Conservation (phyloP, 108 stramenopile species). For the Cyclotella distinguenda region DNA sequence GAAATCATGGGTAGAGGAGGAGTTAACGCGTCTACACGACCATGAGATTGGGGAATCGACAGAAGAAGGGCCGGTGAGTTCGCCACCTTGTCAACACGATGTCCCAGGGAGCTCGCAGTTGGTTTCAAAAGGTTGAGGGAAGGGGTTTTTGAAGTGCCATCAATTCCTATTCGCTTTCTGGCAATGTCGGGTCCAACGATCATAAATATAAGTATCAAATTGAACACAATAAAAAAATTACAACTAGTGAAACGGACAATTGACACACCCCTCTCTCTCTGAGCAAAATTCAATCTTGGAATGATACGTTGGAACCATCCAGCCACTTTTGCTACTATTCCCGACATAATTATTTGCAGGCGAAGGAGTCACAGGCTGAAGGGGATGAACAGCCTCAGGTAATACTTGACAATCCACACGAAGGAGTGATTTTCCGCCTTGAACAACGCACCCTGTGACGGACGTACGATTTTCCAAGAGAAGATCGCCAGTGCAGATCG, state of each 20-base stretch:
- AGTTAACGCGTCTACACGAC: too few species aligned
- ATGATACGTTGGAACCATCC: background rate
- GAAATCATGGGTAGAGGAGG: background rate
- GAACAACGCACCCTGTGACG: background rate
- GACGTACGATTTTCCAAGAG: background rate
- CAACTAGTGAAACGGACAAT: too few species aligned
- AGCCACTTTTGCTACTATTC: background rate
- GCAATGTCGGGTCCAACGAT: background rate
- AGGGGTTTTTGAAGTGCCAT: slow-evolving; percentile 17
- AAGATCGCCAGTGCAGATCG: background rate
- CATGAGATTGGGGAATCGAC: too few species aligned
- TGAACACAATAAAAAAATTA: background rate
- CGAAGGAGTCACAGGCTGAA: slow-evolving; percentile 8
- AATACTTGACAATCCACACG: background rate
- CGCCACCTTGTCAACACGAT: slow-evolving; percentile 15
- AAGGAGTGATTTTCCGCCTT: background rate
- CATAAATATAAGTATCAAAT: background rate
- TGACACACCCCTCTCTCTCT: slow-evolving; percentile 6
- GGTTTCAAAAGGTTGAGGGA: slow-evolving; percentile 23
- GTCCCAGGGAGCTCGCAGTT: slow-evolving; percentile 17
- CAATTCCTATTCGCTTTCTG: slow-evolving; percentile 20
- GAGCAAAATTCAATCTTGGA: background rate
- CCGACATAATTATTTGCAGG: background rate
- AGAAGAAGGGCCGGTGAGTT: background rate
- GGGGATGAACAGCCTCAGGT: background rate